Percentiles rank a stretch among this genome's conserved stretches.
phyloP scores from a whole-genome alignment of 768 basidiomycete genomes.

The Xanthoconium stramineum region DNA sequence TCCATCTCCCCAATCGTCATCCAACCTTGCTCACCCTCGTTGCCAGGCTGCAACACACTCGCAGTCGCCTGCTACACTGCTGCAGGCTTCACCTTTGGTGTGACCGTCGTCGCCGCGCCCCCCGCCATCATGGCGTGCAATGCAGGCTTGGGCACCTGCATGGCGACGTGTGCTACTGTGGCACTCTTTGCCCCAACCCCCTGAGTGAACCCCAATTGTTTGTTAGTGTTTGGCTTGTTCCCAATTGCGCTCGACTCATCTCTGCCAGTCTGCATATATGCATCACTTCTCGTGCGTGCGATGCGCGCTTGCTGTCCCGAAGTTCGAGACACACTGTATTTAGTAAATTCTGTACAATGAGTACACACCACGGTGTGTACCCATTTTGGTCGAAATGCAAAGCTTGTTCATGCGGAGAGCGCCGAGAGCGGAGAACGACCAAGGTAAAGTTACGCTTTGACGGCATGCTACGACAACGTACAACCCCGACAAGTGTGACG shows the following conservation, averaged over 20 bases:
- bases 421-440: background rate
- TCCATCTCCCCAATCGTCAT: background rate
- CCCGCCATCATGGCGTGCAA: slow-evolving; percentile 25
- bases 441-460: background rate
- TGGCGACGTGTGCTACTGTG: slow-evolving; percentile 20
- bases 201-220: slow-evolving; percentile 4
- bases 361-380: background rate
- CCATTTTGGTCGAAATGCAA: background rate
- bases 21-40: background rate
- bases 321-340: slow-evolving; percentile 1
- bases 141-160: slow-evolving; percentile 21
- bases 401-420: background rate
- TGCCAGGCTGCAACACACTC: slow-evolving; percentile 24
- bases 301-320: background rate
- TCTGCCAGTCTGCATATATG: no score
- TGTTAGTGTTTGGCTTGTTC: background rate
- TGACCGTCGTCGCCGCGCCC: slow-evolving; percentile 17
- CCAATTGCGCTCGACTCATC: background rate
- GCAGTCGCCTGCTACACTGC: slow-evolving; percentile 21
- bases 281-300: no score
- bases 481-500: slow-evolving; percentile 62
- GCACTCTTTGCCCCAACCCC: slow-evolving; percentile 24
- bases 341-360: background rate
- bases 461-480: background rate
- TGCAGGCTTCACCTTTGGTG: slow-evolving; percentile 25